A percentile compares a stretch with the other conserved stretches of the same genome.
phyloP scores from a whole-genome alignment of 2,329 filamentous ascomycete species.

The Tetracladium maxilliforme region DNA sequence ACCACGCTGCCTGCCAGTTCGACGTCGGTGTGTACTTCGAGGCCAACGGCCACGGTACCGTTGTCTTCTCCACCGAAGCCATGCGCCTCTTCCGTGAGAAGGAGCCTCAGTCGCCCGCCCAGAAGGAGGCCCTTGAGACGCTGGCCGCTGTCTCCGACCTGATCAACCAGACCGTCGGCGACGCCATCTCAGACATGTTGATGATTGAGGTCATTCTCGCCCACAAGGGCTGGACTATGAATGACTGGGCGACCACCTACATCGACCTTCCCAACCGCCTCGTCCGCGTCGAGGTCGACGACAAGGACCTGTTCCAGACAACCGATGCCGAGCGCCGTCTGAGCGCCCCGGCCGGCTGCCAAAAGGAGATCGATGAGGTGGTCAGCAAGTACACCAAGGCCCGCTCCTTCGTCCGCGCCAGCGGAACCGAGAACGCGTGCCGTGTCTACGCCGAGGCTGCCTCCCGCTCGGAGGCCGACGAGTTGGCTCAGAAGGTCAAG shows the following conservation, averaged over 20 bases:
- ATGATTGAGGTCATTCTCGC: slow-evolving; percentile 93
- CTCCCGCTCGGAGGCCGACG: slow-evolving; percentile 77
- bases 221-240: slow-evolving; percentile 81
- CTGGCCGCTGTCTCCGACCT: slow-evolving; percentile 74
- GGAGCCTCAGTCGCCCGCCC: slow-evolving; percentile 78
- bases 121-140: slow-evolving; percentile 77
- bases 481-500: slow-evolving; percentile 73
- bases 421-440: slow-evolving; percentile 90
- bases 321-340: slow-evolving; percentile 86
- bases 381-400: slow-evolving; percentile 87
- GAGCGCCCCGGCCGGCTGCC: slow-evolving; percentile 62
- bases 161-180: slow-evolving; percentile 96
- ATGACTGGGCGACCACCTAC: slow-evolving; percentile 89
- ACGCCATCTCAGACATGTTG: slow-evolving; percentile 89
- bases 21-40: slow-evolving; percentile 98
- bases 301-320: slow-evolving; percentile 81
- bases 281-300: slow-evolving; percentile 78
- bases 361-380: slow-evolving; percentile 72
- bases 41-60: slow-evolving; percentile 93
- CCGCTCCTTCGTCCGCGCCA: slow-evolving; percentile 80
- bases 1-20: slow-evolving; percentile 90
- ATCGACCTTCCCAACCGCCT: slow-evolving; percentile 88
- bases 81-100: slow-evolving; percentile 64
- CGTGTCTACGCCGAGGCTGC: slow-evolving; percentile 92
- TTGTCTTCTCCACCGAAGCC: slow-evolving; percentile 81